Base-by-base conservation (phyloP, 306 rosid genomes). In the Trifolium fragiferum region DNA sequence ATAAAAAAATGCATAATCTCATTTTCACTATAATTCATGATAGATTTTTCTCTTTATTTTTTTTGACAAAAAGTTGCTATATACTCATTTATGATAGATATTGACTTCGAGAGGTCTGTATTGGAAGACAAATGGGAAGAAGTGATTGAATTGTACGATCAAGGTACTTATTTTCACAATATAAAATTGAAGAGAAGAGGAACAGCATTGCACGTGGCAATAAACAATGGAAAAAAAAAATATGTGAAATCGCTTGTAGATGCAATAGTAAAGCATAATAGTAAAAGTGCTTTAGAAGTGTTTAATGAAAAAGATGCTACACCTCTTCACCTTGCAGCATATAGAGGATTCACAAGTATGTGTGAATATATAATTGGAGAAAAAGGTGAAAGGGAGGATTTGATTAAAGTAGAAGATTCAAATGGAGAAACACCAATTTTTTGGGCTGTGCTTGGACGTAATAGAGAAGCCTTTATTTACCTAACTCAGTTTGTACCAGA, bases 161-260 rank as follows among this genome's bases (percentile, higher is more conserved):
- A 7, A 2, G 4, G 7, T 50, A 4, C 0, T 6, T 0, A 2
- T 8, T 50, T 6, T 16, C 57, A 50, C 21, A 50, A 2, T 1
- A 0, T 6, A 16, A n/a, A 2, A n/a, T n/a, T 50, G 3, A 6
- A n/a, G 7, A 19, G 57, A 50, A 50, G 20, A 7, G 57, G 57
- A 50, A n/a, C 57, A 50, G 57, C 57, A 50, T 50, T 50, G 16
- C 57, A 50, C 2, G 10, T 50, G 21, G 57, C 57, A 50, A 10
- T 6, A 50, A 50, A 7, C 57, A 15, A 4, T 50, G 57, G 4
- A 0, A 0, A n/a, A 0, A 2, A 2, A 50, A 4, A 50, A 0
- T 1, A 0, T 1, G 57, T 16, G 19, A 0, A 16, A 16, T 0
- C 0, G 7, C 57, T 50, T n/a, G 21, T 50, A 16, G 10, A n/a